Conservation (phyloP, 108 stramenopile genomes). For the Parietichytrium sp. region DNA sequence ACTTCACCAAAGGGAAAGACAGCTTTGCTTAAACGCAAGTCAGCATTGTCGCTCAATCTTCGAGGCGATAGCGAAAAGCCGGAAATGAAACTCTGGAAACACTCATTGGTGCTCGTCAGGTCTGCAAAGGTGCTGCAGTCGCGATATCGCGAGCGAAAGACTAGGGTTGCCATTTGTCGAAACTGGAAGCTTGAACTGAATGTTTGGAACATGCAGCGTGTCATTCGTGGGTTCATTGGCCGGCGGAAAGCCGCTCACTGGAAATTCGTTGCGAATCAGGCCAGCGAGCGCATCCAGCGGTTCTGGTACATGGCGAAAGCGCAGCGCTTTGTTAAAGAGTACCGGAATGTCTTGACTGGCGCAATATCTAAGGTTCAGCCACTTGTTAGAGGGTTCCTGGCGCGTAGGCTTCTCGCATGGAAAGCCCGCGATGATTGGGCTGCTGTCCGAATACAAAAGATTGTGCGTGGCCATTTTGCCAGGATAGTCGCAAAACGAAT, state of each 20-base stretch:
- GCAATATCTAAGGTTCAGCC: neutral
- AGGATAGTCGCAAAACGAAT: neutral
- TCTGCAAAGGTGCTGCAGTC: too few relatives aligned
- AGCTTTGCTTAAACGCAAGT: too few relatives aligned
- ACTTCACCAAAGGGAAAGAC: too few relatives aligned
- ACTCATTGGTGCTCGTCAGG: too few relatives aligned
- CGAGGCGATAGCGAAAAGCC: too few relatives aligned
- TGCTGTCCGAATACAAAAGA: neutral
- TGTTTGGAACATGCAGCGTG: neutral
- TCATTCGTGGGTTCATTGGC: neutral
- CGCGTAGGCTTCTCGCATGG: constrained; percentile 14
- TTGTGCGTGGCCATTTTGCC: neutral
- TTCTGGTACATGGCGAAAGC: neutral
- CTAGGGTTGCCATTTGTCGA: too few relatives aligned
- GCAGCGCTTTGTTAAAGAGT: neutral
- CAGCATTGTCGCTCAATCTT: too few relatives aligned
- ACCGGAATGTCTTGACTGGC: neutral
- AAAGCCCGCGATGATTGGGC: neutral
- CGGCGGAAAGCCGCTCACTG: neutral
- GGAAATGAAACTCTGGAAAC: too few relatives aligned
- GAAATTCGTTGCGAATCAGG: neutral
- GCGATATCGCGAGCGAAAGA: too few relatives aligned
- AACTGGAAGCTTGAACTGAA: too few relatives aligned
- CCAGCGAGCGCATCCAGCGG: neutral
- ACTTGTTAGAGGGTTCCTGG: neutral